Base-by-base conservation (phyloP, 1,284 basidiomycete species). In the Pseudozyma sp. region DNA sequence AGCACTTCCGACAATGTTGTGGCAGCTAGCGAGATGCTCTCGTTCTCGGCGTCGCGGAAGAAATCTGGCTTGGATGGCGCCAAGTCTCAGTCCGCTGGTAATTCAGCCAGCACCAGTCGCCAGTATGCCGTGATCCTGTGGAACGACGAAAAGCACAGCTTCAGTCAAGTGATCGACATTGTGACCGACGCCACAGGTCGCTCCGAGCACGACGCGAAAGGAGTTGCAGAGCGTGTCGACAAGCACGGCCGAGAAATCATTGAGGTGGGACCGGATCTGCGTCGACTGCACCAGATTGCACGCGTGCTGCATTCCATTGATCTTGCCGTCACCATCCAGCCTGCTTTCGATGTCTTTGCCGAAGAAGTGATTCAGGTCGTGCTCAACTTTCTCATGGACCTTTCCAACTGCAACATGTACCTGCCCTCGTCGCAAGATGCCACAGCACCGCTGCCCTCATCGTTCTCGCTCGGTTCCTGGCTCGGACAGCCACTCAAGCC, bases 71-170 rank as follows among this genome's bases (percentile, higher is more conserved):
- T 44, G 19, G 67, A 64, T 1, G 47, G 37, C 30, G 42, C 17
- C 14, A 58, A 71, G 19, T 44, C 68, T 17, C 57, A 58, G 8
- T 2, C 39, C 10, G 24, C 54, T 9, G 45, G 51, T 4, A 49
- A 54, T 5, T 46, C 58, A 13, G 11, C 35, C 40, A 52, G 53
- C 33, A 55, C 46, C 35, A 73, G 67, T 39, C 79, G 74, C 13
- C 90, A 72, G 91, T 95, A 69, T 89, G 92, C 92, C 24, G 89
- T 98, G 56, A 87, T 97, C 17, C 86, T 98, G 2, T 98, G 94
- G 94, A 95, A 97, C 84, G 96, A 98, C 85, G 97, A 99, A 85
- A 97, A 94, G 78, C 97, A 98, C 85, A 94, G 93, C 2, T 93
- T 92, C 78, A 91, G 92, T 54, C 94, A 98, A 81, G 91, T 97